phyloP scores from a whole-genome alignment of 768 basidiomycete species.

The Crassisporium funariophilum region DNA sequence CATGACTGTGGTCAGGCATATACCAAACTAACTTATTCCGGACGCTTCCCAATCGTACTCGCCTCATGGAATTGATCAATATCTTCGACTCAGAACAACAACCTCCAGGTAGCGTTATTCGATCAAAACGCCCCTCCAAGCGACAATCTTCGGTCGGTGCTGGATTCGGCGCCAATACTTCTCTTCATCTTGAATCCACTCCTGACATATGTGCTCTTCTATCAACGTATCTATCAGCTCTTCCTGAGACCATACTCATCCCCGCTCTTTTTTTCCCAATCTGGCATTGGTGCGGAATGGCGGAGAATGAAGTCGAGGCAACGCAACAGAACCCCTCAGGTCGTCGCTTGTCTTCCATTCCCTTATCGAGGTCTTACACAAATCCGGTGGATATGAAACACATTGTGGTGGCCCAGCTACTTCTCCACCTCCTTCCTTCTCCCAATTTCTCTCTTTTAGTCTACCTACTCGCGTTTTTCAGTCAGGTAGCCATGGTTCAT shows the following conservation, averaged over 20 bases:
- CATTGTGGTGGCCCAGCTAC: conserved; percentile 33
- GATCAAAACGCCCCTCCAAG: conserved; percentile 15
- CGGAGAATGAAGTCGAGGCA: conserved; percentile 10
- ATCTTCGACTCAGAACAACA: conserved; percentile 36
- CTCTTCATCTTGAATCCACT: conserved; percentile 37
- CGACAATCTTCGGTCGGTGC: background rate
- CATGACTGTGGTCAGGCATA: no score
- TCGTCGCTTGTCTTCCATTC: conserved; percentile 15
- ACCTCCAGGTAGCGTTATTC: conserved; percentile 20
- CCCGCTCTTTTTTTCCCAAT: conserved; percentile 30
- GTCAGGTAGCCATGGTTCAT: conserved; percentile 36
- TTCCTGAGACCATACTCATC: conserved; percentile 42
- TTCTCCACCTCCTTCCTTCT: conserved; percentile 45
- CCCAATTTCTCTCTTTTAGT: conserved; percentile 44
- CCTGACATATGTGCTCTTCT: conserved; percentile 44
- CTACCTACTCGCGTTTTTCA: conserved; percentile 49
- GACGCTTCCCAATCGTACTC: conserved; percentile 34
- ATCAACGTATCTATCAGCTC: conserved; percentile 39
- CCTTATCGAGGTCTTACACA: conserved; percentile 20
- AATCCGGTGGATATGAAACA: conserved; percentile 18
- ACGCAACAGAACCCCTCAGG: conserved; percentile 5
- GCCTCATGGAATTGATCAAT: conserved; percentile 38
- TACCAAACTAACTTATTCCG: conserved; percentile 36
- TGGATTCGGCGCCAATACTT: conserved; percentile 29
- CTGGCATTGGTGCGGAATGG: conserved; percentile 32